Evolutionary conservation across 306 rosid genomes (phyloP).

Genomic region (Begonia peltatifolia): DNA sequence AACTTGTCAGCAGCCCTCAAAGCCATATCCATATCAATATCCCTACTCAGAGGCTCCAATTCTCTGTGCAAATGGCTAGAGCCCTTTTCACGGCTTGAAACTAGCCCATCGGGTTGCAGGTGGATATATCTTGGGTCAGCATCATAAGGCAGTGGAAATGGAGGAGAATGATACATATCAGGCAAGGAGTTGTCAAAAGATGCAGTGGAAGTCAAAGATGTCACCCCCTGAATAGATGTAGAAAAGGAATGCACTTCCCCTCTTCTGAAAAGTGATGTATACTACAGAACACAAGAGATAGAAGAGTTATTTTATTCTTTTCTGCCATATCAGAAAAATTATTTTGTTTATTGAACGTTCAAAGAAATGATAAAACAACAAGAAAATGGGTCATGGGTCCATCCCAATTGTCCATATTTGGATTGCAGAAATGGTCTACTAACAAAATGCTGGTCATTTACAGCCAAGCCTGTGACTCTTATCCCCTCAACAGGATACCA

Average conservation of each 20-base stretch:
- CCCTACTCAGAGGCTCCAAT: constrained; percentile 75
- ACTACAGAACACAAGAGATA: constrained; percentile 35
- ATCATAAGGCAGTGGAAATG: constrained; percentile 95
- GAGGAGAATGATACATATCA: constrained; percentile 87
- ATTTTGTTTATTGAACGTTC: no score
- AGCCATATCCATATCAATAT: constrained; percentile 47
- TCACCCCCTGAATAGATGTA: constrained; percentile 68
- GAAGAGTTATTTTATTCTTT: constrained; percentile 6
- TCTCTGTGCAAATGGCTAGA: constrained; percentile 81
- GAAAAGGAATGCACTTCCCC: constrained; percentile 67
- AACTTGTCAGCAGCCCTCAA: constrained; percentile 53
- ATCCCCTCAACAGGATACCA: no score
- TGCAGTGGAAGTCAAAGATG: constrained; percentile 60
- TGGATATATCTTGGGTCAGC: constrained; percentile 62
- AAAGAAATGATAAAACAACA: no score
- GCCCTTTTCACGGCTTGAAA: constrained; percentile 86
- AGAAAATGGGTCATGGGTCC: no score
- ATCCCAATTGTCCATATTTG: no score
- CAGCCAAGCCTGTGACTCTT: no score
- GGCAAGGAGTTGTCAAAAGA: constrained; percentile 70
- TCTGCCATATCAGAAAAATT: not conserved
- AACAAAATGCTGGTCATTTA: no score
- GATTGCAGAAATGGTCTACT: no score
- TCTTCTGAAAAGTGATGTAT: constrained; percentile 64
- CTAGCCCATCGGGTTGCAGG: constrained; percentile 60